A percentile compares a stretch with the other conserved stretches of the same genome.
Evolutionary conservation across 805 yeast genomes (phyloP).

Genomic region (Yarrowia divulgata): DNA sequence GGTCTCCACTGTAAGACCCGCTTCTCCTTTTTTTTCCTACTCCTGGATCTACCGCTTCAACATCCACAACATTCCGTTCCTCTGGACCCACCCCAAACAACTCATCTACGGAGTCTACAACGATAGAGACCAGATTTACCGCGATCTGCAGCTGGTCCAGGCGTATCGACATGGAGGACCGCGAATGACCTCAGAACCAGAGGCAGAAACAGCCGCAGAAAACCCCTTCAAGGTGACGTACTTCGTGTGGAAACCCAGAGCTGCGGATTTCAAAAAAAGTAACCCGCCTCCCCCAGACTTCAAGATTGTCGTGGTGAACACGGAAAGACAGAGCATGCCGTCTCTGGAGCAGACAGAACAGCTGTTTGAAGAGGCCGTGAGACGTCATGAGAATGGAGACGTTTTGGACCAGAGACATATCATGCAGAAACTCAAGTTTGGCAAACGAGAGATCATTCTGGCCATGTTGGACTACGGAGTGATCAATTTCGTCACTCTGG

Average conservation of each 20-base stretch:
- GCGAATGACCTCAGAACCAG: neutral
- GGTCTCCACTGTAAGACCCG: neutral
- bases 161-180: conserved; percentile 42
- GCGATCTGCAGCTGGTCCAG: conserved; percentile 44
- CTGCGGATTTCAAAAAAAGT: conserved; percentile 68
- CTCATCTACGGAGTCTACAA: conserved; percentile 34
- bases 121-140: conserved; percentile 41
- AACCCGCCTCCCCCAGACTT: conserved; percentile 75
- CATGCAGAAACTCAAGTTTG: conserved; percentile 56
- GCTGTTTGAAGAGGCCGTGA: conserved; percentile 45
- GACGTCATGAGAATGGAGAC: conserved; percentile 23
- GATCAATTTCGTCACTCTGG: conserved; percentile 62
- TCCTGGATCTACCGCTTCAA: conserved; percentile 28
- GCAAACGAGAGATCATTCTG: conserved; percentile 61
- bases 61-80: conserved; percentile 27
- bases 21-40: neutral
- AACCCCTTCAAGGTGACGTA: conserved; percentile 48
- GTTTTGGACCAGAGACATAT: conserved; percentile 49
- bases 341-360: conserved; percentile 49
- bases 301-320: conserved; percentile 66
- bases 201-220: neutral
- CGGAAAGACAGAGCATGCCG: conserved; percentile 50
- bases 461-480: conserved; percentile 81
- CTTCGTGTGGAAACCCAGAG: conserved; percentile 82
- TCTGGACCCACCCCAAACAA: conserved; percentile 9